phyloP scores from a whole-genome alignment of 768 basidiomycete species.

The Scleroderma bovista region DNA sequence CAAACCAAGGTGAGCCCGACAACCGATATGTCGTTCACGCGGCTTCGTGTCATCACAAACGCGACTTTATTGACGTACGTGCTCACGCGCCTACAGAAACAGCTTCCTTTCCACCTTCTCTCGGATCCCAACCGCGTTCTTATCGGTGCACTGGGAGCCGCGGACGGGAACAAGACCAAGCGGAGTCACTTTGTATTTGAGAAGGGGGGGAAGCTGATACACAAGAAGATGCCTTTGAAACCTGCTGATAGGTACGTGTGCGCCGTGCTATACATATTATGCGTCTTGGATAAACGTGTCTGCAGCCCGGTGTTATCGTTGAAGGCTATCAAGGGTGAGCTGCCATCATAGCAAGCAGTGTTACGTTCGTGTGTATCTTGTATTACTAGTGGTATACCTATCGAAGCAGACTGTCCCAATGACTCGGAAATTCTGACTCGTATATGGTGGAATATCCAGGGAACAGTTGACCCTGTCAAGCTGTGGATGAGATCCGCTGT shows the following conservation, averaged over 20 bases:
- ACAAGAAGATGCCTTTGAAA: constrained; percentile 82
- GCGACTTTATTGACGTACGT: constrained; percentile 2
- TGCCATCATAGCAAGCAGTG: no score
- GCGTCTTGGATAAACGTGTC: constrained; percentile 6
- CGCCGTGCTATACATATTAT: background rate
- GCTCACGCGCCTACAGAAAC: constrained; percentile 47
- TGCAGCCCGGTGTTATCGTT: background rate
- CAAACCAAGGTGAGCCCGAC: constrained; percentile 63
- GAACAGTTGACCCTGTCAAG: no score
- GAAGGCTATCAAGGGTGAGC: background rate
- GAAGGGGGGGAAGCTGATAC: constrained; percentile 83
- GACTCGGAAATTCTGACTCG: no score
- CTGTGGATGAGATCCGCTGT: background rate
- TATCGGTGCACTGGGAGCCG: constrained; percentile 79
- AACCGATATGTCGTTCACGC: background rate
- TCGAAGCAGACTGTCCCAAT: no score
- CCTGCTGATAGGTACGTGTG: constrained; percentile 68
- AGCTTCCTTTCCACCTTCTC: constrained; percentile 78
- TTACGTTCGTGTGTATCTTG: no score
- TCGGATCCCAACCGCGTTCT: constrained; percentile 84
- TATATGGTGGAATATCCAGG: no score
- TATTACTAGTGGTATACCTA: no score
- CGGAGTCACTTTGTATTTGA: constrained; percentile 93
- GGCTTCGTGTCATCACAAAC: background rate
- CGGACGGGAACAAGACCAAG: constrained; percentile 74